Base-by-base conservation (phyloP, 345 rosid species). In the Hypericum perforatum region DNA sequence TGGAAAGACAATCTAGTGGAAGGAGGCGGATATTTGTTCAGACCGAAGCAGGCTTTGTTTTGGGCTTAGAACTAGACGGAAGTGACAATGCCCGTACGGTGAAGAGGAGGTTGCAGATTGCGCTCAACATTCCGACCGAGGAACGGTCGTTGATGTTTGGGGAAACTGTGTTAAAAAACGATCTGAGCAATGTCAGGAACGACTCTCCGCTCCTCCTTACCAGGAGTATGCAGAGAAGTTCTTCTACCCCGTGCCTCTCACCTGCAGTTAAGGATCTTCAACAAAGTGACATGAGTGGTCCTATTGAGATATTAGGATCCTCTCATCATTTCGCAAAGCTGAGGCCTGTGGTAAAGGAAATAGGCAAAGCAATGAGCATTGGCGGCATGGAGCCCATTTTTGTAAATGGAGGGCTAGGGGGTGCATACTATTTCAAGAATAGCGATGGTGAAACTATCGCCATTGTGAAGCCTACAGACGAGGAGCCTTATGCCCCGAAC, bases 11-110 rank as follows among this genome's bases (percentile, higher is more conserved):
- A 41, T 43, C 73, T 42, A 54, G 66, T 43, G 11, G 57, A 32
- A 64, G 68, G 59, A 58, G 76, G 55, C 76, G 76, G 52, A 73
- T 75, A 22, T 75, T 75, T 64, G 76, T 75, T 51, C 79, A 70
- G 49, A 70, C 79, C 41, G 76, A 75, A 59, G 53, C 66, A 32
- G 79, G 76, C 41, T 61, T 56, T 55, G 79, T 75, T 45, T 60
- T 70, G 73, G 79, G 76, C 14, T 9, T 75, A 14, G 79, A 75
- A 40, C 52, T 70, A 46, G 76, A 75, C 43, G 61, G 73, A 47
- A 75, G 67, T 11, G 79, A 75, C 57, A 75, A 67, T 70, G 76
- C 74, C 37, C 73, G 62, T 55, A 70, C 76, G 12, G 71, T 75
- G 36, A 75, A 75, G 69, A 67, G 65, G 60, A 75, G 59, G 53